A percentile compares a stretch with the other conserved stretches of the same genome.
Conservation (phyloP, 1,139 yeast species). For the Spencermartinsiella ligniputridi region DNA sequence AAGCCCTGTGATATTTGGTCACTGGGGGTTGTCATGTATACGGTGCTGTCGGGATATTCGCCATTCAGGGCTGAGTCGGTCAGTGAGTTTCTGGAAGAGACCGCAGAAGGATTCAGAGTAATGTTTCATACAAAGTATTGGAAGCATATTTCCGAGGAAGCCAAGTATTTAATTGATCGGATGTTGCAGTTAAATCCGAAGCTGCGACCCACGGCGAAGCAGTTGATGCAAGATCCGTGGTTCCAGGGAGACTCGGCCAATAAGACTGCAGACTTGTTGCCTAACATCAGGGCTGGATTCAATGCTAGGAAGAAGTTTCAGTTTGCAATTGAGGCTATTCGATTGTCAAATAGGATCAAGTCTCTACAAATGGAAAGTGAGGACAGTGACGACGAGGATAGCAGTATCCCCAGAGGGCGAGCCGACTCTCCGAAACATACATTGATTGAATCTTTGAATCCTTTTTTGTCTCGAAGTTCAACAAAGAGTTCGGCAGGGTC, state of each 20-base stretch:
- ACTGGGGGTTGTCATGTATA: conserved; percentile 84
- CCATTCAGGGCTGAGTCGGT: conserved; percentile 87
- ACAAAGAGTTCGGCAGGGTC: background rate
- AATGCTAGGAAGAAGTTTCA: conserved; percentile 81
- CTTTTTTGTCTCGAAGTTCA: background rate
- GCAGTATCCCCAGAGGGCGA: conserved; percentile 1
- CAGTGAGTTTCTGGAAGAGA: conserved; percentile 75
- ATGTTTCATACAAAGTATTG: conserved; percentile 86
- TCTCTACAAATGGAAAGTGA: conserved; percentile 57
- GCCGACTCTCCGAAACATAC: background rate
- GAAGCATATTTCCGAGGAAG: conserved; percentile 70
- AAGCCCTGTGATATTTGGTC: conserved; percentile 95
- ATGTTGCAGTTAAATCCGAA: conserved; percentile 64
- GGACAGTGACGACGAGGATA: conserved; percentile 40
- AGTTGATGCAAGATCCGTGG: conserved; percentile 69
- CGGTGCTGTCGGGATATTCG: conserved; percentile 85
- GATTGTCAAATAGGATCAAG: conserved; percentile 66
- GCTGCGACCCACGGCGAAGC: conserved; percentile 60
- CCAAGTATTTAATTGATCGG: conserved; percentile 64
- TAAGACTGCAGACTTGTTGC: conserved; percentile 61
- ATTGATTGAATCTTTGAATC: background rate
- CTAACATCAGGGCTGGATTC: conserved; percentile 66
- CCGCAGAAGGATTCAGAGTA: conserved; percentile 58
- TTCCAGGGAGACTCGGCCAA: conserved; percentile 37
- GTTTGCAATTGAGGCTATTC: conserved; percentile 80